Evolutionary conservation across 2,329 filamentous ascomycete species (phyloP).

Genomic region (Colletotrichum eleusines): DNA sequence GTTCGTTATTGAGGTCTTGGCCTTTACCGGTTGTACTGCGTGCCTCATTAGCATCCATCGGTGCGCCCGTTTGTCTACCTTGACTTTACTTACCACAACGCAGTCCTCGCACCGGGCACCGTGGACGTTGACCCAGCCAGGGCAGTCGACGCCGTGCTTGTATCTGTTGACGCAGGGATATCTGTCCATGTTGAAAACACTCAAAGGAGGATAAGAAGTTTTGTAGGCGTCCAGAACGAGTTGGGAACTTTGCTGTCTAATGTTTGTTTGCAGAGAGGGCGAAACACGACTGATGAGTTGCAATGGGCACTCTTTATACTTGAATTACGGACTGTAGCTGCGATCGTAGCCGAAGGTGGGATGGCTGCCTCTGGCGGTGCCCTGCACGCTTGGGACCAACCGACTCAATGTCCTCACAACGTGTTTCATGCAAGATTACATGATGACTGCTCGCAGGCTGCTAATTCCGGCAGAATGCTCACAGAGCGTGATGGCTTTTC

Average conservation of each 20-base stretch:
- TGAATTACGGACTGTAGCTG: background rate
- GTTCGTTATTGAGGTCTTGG: background rate
- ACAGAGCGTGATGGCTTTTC: background rate
- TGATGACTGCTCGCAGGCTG: constrained; percentile 27
- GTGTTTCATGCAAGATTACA: constrained; percentile 30
- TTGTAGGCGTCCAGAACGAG: background rate
- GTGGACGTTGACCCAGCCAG: constrained; percentile 34
- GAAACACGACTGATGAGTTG: background rate
- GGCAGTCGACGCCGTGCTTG: constrained; percentile 39
- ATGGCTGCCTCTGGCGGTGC: background rate
- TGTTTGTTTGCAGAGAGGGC: constrained; percentile 15
- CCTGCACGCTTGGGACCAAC: constrained; percentile 9
- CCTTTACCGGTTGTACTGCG: constrained; percentile 34
- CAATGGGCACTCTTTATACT: constrained; percentile 31
- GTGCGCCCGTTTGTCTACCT: too few species aligned
- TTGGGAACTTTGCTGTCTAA: background rate
- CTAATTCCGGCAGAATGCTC: constrained; percentile 25
- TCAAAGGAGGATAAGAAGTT: background rate
- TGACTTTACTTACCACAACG: constrained; percentile 25
- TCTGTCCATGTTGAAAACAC: constrained; percentile 23
- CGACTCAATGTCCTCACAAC: background rate
- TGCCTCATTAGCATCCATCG: background rate
- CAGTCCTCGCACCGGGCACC: constrained; percentile 35
- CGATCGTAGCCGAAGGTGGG: constrained; percentile 9
- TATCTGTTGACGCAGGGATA: constrained; percentile 40